A percentile compares a stretch with the other conserved stretches of the same genome.
Conservation (phyloP, 371 early-diverging fungal species). For the Batrachochytrium dendrobatidis region DNA sequence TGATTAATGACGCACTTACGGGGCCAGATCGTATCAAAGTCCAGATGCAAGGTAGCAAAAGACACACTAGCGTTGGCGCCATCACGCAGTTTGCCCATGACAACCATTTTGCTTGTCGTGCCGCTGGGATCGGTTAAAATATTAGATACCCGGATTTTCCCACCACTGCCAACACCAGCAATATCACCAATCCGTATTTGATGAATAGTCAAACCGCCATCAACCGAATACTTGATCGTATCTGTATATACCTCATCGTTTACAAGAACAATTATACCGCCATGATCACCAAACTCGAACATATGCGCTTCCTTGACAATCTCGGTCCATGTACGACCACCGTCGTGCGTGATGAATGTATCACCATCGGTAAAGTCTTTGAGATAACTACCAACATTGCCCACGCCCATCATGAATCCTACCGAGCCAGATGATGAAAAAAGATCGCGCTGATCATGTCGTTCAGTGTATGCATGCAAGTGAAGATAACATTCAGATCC, state of each 20-base stretch:
- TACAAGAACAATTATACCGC: slow-evolving; percentile 40
- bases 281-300: slow-evolving; percentile 45
- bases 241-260: slow-evolving; percentile 32
- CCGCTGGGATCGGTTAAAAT: slow-evolving; percentile 40
- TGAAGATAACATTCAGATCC: slow-evolving; percentile 25
- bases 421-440: slow-evolving; percentile 35
- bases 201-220: slow-evolving; percentile 24
- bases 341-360: slow-evolving; percentile 39
- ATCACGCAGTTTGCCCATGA: slow-evolving; percentile 27
- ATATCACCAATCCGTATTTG: background rate
- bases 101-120: slow-evolving; percentile 30
- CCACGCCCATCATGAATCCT: slow-evolving; percentile 44
- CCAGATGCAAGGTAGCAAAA: slow-evolving; percentile 24
- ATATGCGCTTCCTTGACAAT: slow-evolving; percentile 38
- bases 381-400: slow-evolving; percentile 39
- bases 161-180: slow-evolving; percentile 17
- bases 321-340: slow-evolving; percentile 40
- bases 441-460: slow-evolving; percentile 34
- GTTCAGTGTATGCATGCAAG: slow-evolving; percentile 43
- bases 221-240: slow-evolving; percentile 29
- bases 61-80: slow-evolving; percentile 8
- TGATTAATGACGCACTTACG: slow-evolving; percentile 23
- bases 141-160: slow-evolving; percentile 27
- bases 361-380: slow-evolving; percentile 29
- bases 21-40: slow-evolving; percentile 29